Evolutionary conservation across 1,139 yeast species (phyloP), one percentile per base, ranked within the genome.

Genomic region (Taphrina flavorubra): DNA sequence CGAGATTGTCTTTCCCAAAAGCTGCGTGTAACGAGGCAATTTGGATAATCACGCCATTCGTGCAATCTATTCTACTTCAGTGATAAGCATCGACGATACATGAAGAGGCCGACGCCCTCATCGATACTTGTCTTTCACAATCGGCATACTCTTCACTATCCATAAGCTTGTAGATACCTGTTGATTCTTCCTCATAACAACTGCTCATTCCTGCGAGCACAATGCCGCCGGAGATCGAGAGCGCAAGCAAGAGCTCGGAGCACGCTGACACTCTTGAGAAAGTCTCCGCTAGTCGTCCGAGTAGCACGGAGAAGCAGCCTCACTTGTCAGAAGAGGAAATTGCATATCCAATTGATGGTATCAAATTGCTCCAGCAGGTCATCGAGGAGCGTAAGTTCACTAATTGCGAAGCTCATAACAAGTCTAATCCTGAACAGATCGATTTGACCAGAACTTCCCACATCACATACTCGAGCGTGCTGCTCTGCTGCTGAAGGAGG

Each of bases 381-480:
- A 49, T 49, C 10, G 53, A 49, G 3, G 53, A 49, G 11, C 36
- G 53, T 49, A 10, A 6, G 53, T 20, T 7, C 13, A 8, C 53
- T 20, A 10, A 14, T 8, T n/a, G 8, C 2, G 36, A 8, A 20
- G 8, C 8, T 16, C n/a, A 20, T 25, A 3, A 46, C 20, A n/a
- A 6, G 36, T 34, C 11, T 34, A 18, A 49, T 16, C n/a, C 53
- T 7, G 18, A 10, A 10, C 36, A 49, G 53, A 49, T 49, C 53
- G 20, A 25, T 49, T 20, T n/a, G 53, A 49, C 20, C 53, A 18
- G 36, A 49, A 49, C 53, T 49, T 49, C 20, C 53, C 53, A 20
- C 31, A 25, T 11, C 53, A 49, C 13, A 49, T 49, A 6, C 53
- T 49, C 36, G 53, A 49, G 36, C 53, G 53, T n/a, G 53, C 53